Evolutionary conservation across 257 asterid species (phyloP).

Genomic region (Echium plantagineum): DNA sequence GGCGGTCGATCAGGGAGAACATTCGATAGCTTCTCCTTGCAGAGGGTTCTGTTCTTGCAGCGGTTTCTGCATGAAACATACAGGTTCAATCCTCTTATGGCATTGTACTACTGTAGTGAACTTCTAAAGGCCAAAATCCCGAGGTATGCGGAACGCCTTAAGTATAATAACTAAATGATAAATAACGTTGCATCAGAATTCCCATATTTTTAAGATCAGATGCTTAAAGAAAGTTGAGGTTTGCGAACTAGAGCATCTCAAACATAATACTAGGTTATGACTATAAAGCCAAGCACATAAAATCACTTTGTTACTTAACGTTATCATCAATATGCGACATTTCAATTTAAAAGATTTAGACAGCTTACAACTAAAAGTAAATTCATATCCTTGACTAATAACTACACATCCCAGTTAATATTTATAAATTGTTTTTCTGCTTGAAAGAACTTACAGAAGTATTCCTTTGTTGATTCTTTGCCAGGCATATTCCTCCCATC

Average conservation of each 20-base stretch:
- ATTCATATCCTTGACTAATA: neutral
- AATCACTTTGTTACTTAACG: no score
- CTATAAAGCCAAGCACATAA: neutral
- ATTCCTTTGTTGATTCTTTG: constrained; percentile 87
- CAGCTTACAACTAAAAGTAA: neutral
- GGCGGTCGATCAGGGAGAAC: constrained; percentile 90
- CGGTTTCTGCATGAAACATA: constrained; percentile 44
- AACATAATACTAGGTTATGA: neutral
- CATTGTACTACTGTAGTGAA: neutral
- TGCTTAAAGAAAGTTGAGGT: neutral
- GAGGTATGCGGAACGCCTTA: neutral
- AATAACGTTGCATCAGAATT: neutral
- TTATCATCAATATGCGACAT: neutral
- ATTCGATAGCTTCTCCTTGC: constrained; percentile 82
- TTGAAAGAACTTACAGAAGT: constrained; percentile 50
- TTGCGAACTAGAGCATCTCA: neutral
- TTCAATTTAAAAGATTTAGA: neutral
- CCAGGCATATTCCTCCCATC: constrained; percentile 99
- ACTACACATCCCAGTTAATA: neutral
- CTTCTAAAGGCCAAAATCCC: neutral
- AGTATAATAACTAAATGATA: neutral
- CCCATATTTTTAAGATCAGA: no score
- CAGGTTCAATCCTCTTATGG: constrained; percentile 4
- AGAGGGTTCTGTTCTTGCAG: constrained; percentile 69
- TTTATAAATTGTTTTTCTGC: no score